Percentiles rank a stretch among this genome's conserved stretches.
These are phyloP conservation scores for Mrakia frigida DNA, from an alignment of 768 basidiomycete genomes.

Conservation along the genomic window DNA sequence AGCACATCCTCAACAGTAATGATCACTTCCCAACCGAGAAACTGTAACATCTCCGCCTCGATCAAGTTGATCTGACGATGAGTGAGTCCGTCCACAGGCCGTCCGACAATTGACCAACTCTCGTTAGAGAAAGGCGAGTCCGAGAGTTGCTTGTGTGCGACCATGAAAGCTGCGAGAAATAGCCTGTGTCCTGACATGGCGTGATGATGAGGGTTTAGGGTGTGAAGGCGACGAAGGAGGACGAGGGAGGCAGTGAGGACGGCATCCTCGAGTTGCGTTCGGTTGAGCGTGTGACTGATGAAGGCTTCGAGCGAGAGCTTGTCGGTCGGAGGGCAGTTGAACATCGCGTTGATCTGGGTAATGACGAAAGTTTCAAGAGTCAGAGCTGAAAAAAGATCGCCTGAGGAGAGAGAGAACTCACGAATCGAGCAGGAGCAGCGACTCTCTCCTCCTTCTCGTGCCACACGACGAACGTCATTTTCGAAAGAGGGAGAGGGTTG, in stretches of 20 bases:
- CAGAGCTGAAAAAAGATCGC: neutral
- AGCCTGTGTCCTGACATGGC: neutral
- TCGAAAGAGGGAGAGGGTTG: neutral
- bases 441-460: neutral
- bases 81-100: neutral
- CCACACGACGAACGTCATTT: neutral
- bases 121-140: neutral
- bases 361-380: neutral
- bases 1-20: neutral
- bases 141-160: neutral
- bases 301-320: neutral
- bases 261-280: neutral
- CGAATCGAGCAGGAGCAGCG: neutral
- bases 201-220: neutral
- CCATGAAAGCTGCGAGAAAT: constrained; percentile 3
- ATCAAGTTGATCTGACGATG: neutral
- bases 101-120: neutral
- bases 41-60: neutral
- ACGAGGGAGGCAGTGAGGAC: constrained; percentile 6
- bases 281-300: neutral
- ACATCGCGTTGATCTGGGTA: neutral
- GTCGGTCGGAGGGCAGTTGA: neutral
- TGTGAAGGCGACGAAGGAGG: constrained; percentile 4
- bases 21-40: neutral
- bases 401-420: neutral